Base-by-base conservation (phyloP, 106 monocot species). In the Iris macrosiphon region DNA sequence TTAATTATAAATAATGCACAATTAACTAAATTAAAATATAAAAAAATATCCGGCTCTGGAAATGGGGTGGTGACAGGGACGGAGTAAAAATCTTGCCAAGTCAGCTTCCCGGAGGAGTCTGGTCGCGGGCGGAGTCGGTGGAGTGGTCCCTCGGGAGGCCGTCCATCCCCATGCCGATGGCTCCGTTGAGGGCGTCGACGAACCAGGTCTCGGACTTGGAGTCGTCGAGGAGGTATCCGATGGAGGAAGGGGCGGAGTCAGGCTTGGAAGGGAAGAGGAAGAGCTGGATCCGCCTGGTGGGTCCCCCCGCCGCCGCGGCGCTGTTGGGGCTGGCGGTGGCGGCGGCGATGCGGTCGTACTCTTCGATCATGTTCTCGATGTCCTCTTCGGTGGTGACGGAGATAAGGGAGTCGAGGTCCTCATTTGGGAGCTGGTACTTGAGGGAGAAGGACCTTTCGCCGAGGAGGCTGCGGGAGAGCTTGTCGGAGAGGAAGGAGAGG, bases 321-420 rank as follows among this genome's bases (percentile, higher is more conserved):
- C 45, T 31, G 2, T 44, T 10, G 15, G 55, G 64, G 26, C 23
- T 9, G 39, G 44, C 7, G 38, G 76, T 31, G 44, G 64, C 60
- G 11, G 39, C 11, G 31, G 45, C 49, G 48, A 84, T 68, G 49
- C 95, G 79, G 19, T 96, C 95, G 69, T 85, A 83, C 77, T 96
- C 95, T 12, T 96, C 95, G 71, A 96, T 69, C 85, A 96, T 89
- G 75, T 96, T 96, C 8, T 96, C 95, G 49, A 89, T 82, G 55
- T 96, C 95, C 64, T 96, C 95, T 40, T 96, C 95, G 31, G 89
- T 86, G 48, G 89, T 75, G 47, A 96, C 72, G 31, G 95, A 89
- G 65, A 96, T 86, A 8, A 96, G 71, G 32, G 95, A 96, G 44
- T 96, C 95, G 55, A 96, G 95, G 49, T 96, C 95, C 69, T 96